These are phyloP conservation scores for Rhynchosporium secalis DNA, from an alignment of 2,329 filamentous ascomycete species.

Conservation along the genomic window DNA sequence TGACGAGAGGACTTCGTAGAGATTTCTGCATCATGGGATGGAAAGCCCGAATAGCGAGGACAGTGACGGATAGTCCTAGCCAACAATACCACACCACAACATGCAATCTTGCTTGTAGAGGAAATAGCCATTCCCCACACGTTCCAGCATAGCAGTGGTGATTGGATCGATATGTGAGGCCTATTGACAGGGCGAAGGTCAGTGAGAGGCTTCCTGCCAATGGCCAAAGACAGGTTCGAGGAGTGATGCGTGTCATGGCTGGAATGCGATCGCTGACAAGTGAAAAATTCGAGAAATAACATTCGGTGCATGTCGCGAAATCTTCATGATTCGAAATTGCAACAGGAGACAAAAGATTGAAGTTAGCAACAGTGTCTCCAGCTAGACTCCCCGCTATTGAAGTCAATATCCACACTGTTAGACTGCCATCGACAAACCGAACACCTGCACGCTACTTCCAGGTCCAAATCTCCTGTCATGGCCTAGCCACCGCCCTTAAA, in stretches of 20 bases:
- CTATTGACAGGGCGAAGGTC: conserved; percentile 36
- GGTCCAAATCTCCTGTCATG: background rate
- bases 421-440: background rate
- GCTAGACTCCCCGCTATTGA: background rate
- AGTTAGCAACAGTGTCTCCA: background rate
- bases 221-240: conserved; percentile 36
- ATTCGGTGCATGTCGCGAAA: background rate
- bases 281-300: background rate
- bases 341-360: background rate
- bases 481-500: too few species aligned
- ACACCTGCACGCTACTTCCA: background rate
- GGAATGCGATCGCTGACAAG: background rate
- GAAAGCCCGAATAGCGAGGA: conserved; percentile 34
- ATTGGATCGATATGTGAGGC: conserved; percentile 35
- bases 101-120: conserved; percentile 36
- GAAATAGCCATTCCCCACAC: conserved; percentile 36
- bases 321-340: background rate
- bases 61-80: conserved; percentile 33
- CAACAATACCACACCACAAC: conserved; percentile 36
- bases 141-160: conserved; percentile 36
- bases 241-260: conserved; percentile 29
- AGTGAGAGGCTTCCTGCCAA: conserved; percentile 30
- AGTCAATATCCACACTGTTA: background rate
- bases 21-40: conserved; percentile 29
- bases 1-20: conserved; percentile 24